Conservation (phyloP, 306 rosid genomes). For the Lathyrus aphaca region DNA sequence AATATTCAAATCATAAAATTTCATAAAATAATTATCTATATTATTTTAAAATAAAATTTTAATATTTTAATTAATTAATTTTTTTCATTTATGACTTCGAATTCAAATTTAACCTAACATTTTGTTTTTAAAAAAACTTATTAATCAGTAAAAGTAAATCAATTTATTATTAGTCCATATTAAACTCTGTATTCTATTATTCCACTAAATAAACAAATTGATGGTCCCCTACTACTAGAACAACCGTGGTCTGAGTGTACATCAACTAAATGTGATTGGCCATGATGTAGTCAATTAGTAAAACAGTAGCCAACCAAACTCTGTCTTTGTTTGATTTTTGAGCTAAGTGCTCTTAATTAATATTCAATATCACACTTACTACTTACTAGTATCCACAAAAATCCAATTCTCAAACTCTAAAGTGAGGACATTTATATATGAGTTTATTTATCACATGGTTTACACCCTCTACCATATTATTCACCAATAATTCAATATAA, state of each 20-base stretch:
- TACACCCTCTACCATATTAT: no score
- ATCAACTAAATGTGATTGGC: slow-evolving; percentile 13
- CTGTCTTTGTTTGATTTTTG: slow-evolving; percentile 2
- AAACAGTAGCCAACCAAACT: slow-evolving; percentile 8
- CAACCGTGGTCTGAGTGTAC: slow-evolving; percentile 8
- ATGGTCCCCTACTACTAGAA: slow-evolving; percentile 1
- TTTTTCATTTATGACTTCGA: no score
- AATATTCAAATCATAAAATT: no score
- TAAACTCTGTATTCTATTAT: background rate
- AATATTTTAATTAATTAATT: no score
- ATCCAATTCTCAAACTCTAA: background rate
- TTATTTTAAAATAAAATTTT: no score
- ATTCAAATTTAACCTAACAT: no score
- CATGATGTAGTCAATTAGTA: background rate
- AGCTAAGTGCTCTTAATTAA: slow-evolving; percentile 5
- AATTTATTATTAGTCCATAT: background rate
- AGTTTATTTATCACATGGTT: no score
- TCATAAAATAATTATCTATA: no score
- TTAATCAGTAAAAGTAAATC: no score
- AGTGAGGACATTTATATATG: background rate
- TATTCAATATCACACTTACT: background rate
- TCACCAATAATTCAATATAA: no score
- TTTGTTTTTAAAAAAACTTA: no score
- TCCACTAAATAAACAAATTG: background rate
- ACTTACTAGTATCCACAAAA: background rate